Evolutionary conservation across 139 green algal genomes (phyloP).

Genomic region (Tetraselmis chui): DNA sequence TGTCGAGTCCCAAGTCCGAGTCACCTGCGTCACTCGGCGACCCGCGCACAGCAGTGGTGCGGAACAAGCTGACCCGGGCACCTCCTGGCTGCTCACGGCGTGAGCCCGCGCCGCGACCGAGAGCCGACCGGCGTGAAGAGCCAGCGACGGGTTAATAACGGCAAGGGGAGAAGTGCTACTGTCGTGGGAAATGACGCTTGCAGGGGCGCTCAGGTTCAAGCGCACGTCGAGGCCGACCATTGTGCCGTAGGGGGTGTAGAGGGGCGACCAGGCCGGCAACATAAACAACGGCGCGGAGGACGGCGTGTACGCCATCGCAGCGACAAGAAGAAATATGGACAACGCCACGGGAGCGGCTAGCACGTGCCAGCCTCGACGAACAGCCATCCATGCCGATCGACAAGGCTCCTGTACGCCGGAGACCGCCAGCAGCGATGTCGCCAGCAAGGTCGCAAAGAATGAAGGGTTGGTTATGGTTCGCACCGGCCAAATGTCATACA

Average conservation of each 20-base stretch:
- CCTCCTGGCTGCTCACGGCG: background rate
- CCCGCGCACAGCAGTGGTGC: background rate
- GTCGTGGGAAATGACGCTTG: background rate
- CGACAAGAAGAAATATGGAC: background rate
- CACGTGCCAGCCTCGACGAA: background rate
- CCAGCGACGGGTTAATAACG: conserved; percentile 6
- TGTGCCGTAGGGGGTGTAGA: background rate
- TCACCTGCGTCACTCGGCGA: background rate
- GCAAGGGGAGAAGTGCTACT: background rate
- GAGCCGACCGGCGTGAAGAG: background rate
- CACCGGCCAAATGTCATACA: background rate
- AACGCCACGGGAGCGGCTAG: background rate
- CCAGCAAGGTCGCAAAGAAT: conserved; percentile 4
- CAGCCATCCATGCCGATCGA: background rate
- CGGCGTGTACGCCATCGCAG: background rate
- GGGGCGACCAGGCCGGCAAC: background rate
- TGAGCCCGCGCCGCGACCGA: background rate
- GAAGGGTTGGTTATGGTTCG: background rate
- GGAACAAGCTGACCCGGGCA: background rate
- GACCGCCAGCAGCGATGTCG: background rate
- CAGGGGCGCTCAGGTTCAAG: background rate
- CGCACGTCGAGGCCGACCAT: background rate
- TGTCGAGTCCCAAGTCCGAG: background rate
- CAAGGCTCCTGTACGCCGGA: background rate
- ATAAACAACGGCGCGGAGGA: background rate